Evolutionary conservation across 2,329 filamentous ascomycete genomes (phyloP), one percentile per base, ranked within the genome.

Genomic region (Aspergillus sp.): DNA sequence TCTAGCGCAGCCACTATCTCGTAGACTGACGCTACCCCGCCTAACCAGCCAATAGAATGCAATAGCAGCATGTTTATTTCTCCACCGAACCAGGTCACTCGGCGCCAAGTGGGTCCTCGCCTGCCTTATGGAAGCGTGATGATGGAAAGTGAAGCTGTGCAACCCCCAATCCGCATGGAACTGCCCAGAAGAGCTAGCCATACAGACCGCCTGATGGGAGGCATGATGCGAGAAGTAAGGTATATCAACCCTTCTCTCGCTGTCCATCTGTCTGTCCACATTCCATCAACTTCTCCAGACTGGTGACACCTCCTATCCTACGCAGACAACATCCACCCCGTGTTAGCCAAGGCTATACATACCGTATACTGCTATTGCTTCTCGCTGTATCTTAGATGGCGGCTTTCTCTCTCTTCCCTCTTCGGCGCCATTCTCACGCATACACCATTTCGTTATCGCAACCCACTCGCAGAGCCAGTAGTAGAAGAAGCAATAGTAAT

Each of bases 361-460:
- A 19, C 36, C 10, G 5, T 36, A 19, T 10, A 27, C 19, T 26
- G 4, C 12, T 11, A 11, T 11, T 30, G 12, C 27, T n/a, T 9
- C n/a, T 28, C 36, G 27, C 28, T 11, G 35, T 38, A 38, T 27
- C 52, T 58, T 62, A 60, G 60, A 62, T 62, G 60, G 60, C 58
- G 54, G 51, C 46, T 56, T 44, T 60, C 46, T 62, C 60, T 43
- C 53, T 54, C 37, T 56, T 55, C 44, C 58, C 60, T 46, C 50
- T 60, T 47, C 59, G 55, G 46, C 57, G 52, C 37, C 57, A 61
- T 51, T 61, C 59, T 31, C 60, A 62, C 48, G 50, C 48, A 29
- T 62, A 62, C 52, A 61, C 59, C 32, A 62, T 62, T 53, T 58
- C 58, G 45, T 50, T 62, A 40, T 61, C 58, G 40, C 60, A 62